Evolutionary conservation across 306 rosid genomes (phyloP), one percentile per base, ranked within the genome.

Genomic region (Medicago lupulina): DNA sequence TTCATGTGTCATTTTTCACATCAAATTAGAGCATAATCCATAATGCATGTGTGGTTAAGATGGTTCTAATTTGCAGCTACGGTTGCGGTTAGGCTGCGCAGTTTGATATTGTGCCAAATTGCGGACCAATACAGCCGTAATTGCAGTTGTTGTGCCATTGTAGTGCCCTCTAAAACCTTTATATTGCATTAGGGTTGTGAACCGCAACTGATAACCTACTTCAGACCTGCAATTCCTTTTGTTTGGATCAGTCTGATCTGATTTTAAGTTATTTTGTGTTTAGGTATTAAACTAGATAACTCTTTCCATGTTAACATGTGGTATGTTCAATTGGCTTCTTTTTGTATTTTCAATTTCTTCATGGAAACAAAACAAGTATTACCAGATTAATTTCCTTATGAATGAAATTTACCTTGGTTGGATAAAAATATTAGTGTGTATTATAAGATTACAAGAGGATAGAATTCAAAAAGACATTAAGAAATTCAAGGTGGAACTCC

Each of bases 331-430:
- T 25, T 17, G 57, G n/a, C 49, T 31, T 21, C 16, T 43, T 25
- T 74, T 4, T 55, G 70, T 67, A 36, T 74, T n/a, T 25, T 34
- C 71, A 74, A 46, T 58, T 10, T 74, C 25, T 23, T 3, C 6
- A 39, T n/a, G 46, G 34, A 46, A 41, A 39, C 16, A 57, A 19
- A 46, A 57, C 71, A 47, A n/a, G 25, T 25, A n/a, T n/a, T n/a
- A 16, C 53, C 41, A 13, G 50, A 54, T 53, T 53, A 18, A 51
- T 51, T 51, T 40, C 44, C 44, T 9, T 40, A 40, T 40, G 44
- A 40, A 40, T 40, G 9, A 40, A 8, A 8, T 40, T 40, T 9
- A 40, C 44, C 44, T 40, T 40, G 44, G 11, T 40, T 40, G 12
- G 7, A 40, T 8, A 40, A 2, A 40, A 40, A 40, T 40, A 40